Percentiles rank a stretch among this genome's conserved stretches.
These are phyloP conservation scores for Quambalaria eucalypti DNA, from an alignment of 1,284 basidiomycete genomes.

Conservation along the genomic window DNA sequence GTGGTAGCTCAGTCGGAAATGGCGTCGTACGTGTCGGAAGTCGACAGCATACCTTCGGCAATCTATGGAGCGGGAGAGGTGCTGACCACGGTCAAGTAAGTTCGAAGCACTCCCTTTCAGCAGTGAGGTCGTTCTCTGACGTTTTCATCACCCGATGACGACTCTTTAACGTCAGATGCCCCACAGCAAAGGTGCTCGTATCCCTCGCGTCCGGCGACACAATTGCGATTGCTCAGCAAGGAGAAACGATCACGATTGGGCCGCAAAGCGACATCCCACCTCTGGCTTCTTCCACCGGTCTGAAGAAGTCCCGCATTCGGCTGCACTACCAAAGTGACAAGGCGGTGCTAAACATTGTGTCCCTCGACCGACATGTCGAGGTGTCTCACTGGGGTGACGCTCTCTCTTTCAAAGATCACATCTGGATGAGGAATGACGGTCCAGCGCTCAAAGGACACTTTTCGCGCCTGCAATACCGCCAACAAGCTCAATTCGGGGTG, in stretches of 20 bases:
- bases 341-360: slow-evolving; percentile 68
- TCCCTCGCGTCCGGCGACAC: too few relatives aligned
- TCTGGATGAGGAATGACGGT: slow-evolving; percentile 75
- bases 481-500: slow-evolving; percentile 59
- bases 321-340: slow-evolving; percentile 75
- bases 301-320: slow-evolving; percentile 54
- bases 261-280: slow-evolving; percentile 71
- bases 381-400: slow-evolving; percentile 95
- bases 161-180: too few relatives aligned
- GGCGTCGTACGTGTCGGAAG: slow-evolving; percentile 68
- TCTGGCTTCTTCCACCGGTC: slow-evolving; percentile 55
- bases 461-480: slow-evolving; percentile 78
- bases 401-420: slow-evolving; percentile 81
- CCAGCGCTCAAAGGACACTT: slow-evolving; percentile 90
- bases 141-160: too few relatives aligned
- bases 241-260: slow-evolving; percentile 74
- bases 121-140: too few relatives aligned
- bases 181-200: too few relatives aligned
- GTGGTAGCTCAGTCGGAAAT: slow-evolving; percentile 66
- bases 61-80: slow-evolving; percentile 71
- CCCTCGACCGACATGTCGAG: slow-evolving; percentile 69
- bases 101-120: too few relatives aligned
- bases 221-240: slow-evolving; percentile 64
- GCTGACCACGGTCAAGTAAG: slow-evolving; percentile 73
- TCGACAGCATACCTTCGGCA: slow-evolving; percentile 67